Evolutionary conservation across 2,329 filamentous ascomycete genomes (phyloP), one percentile per base, ranked within the genome.

Genomic region (Talaromyces marneffei): DNA sequence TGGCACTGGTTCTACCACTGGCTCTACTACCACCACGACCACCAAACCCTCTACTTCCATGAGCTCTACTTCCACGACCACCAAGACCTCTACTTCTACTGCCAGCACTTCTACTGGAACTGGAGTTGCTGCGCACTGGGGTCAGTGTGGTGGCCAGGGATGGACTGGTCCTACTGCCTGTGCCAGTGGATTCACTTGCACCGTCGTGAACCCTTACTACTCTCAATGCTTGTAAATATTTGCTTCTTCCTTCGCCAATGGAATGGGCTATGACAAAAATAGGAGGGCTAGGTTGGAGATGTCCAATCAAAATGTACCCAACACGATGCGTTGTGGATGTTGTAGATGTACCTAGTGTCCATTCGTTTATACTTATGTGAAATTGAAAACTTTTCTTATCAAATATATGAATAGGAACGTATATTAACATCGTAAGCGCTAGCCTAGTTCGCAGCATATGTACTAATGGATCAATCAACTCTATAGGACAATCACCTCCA

Each of bases 131-230:
- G 4, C 8, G n/a, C 57, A 53, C 20, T 59, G 33, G 6, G 57
- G 23, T 31, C 50, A 62, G 50, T 62, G 60, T 16, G 60, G 60
- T 27, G 60, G 60, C 12, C 6, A 23, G 14, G 48, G 39, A 10
- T 62, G 42, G 27, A 59, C 39, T 18, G 60, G 60, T 20, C 50
- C 60, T 18, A 62, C 60, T 12, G 25, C 31, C 37, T 62, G 60
- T n/a, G 60, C 48, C 31, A 44, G 54, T 27, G 37, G 46, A 27
- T 48, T 23, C 42, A 62, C 46, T 18, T 62, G 60, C 29, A 53
- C 46, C 7, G 44, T 50, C 6, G 9, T 39, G 23, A 59, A 59
- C 37, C 23, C 57, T 23, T 59, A 59, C 37, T 59, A 59, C 46
- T 59, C 44, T 10, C 57, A 59, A 33, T 59, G 57, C 18, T 33